Evolutionary conservation across 306 rosid species (phyloP).

Genomic region (Cyamopsis tetragonoloba): DNA sequence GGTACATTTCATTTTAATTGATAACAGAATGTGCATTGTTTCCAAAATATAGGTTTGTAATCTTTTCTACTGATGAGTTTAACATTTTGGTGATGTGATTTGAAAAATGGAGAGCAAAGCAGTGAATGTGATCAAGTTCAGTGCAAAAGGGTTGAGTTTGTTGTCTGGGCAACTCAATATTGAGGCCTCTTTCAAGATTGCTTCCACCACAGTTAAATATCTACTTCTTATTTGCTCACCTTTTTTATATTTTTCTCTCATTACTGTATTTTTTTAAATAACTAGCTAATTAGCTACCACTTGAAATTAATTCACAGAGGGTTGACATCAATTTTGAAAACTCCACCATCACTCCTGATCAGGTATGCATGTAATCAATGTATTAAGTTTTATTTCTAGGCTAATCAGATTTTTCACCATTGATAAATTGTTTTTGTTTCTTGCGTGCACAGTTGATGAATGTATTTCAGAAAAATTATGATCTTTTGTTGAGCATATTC

Average conservation of each 20-base stretch:
- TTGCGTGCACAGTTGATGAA: slow-evolving; percentile 64
- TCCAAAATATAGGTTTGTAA: background rate
- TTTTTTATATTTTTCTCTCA: slow-evolving; percentile 6
- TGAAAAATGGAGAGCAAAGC: slow-evolving; percentile 78
- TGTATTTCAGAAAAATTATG: slow-evolving; percentile 65
- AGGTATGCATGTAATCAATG: no score
- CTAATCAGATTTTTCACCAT: background rate
- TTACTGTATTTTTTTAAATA: background rate
- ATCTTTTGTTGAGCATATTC: slow-evolving; percentile 75
- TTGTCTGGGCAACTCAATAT: slow-evolving; percentile 64
- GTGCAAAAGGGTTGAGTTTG: slow-evolving; percentile 60
- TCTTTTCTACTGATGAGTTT: slow-evolving; percentile 22
- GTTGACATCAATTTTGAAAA: slow-evolving; percentile 61
- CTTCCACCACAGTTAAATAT: slow-evolving; percentile 66
- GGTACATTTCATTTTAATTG: slow-evolving; percentile 39
- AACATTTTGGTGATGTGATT: slow-evolving; percentile 23
- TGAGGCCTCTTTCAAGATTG: slow-evolving; percentile 72
- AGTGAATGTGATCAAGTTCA: slow-evolving; percentile 72
- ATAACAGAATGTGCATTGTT: background rate
- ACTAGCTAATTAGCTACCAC: slow-evolving; percentile 6
- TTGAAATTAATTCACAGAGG: slow-evolving; percentile 47
- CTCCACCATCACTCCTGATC: slow-evolving; percentile 67
- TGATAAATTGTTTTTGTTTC: background rate
- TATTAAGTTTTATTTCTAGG: background rate
- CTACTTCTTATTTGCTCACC: slow-evolving; percentile 13